Percentiles rank a stretch among this genome's conserved stretches.
Evolutionary conservation across 2,329 filamentous ascomycete species (phyloP).

Genomic region (Calonectria multiphialidica): DNA sequence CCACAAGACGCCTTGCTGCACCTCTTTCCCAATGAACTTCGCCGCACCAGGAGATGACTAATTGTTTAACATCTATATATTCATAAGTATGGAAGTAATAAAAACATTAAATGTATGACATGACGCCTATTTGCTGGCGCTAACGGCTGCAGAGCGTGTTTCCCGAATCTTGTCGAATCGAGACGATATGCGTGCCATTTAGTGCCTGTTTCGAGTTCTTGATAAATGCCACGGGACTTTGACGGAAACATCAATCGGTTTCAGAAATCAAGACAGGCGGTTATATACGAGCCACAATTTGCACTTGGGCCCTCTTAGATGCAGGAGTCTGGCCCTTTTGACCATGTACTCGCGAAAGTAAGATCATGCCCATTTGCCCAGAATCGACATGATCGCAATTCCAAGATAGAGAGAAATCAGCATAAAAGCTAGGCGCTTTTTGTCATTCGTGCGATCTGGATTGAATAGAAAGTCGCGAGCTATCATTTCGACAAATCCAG

Average conservation of each 20-base stretch:
- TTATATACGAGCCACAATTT: background rate
- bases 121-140: background rate
- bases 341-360: no score
- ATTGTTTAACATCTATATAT: background rate
- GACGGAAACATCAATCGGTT: background rate
- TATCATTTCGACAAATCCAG: conserved; percentile 87
- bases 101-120: background rate
- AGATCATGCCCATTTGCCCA: conserved; percentile 85
- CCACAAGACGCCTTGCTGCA: no score
- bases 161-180: background rate
- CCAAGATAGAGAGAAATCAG: conserved; percentile 74
- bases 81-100: background rate
- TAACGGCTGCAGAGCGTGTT: background rate
- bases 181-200: background rate
- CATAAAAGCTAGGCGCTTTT: conserved; percentile 63
- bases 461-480: conserved; percentile 86
- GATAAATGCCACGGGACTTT: background rate
- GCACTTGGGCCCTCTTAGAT: background rate
- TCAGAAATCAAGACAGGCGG: background rate
- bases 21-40: background rate
- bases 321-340: background rate
- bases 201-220: background rate
- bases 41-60: background rate
- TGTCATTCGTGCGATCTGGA: conserved; percentile 74
- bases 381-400: conserved; percentile 78